Evolutionary conservation across 495 filamentous ascomycete genomes (phyloP).

Genomic region (Stereocaulon alpinum): DNA sequence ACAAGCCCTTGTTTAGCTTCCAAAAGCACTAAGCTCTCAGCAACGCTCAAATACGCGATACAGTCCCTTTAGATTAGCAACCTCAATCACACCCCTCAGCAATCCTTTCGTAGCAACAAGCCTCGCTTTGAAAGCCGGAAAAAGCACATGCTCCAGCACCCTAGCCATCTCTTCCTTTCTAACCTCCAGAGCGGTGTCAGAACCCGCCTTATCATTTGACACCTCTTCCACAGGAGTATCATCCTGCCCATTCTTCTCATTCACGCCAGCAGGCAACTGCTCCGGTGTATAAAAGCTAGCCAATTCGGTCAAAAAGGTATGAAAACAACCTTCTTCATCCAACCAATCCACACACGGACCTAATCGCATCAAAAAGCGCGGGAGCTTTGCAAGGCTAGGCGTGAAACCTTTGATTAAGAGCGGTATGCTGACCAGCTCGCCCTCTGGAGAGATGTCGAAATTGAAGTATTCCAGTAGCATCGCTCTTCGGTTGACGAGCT

Average conservation of each 20-base stretch:
- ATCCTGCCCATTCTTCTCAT: constrained; percentile 9
- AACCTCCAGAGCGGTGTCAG: constrained; percentile 42
- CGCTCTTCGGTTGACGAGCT: constrained; percentile 62
- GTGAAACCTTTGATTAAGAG: constrained; percentile 82
- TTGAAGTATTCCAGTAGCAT: constrained; percentile 94
- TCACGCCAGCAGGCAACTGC: constrained; percentile 47
- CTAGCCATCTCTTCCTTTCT: constrained; percentile 55
- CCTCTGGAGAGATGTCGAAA: constrained; percentile 67
- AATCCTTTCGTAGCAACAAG: constrained; percentile 75
- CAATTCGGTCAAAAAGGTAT: constrained; percentile 75
- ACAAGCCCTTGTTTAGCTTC: background rate
- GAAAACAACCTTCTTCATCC: constrained; percentile 77
- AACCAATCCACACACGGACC: constrained; percentile 86
- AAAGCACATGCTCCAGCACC: constrained; percentile 74
- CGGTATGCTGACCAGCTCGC: constrained; percentile 68
- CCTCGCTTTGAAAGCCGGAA: constrained; percentile 75
- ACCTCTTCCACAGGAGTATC: constrained; percentile 6
- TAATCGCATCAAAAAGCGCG: constrained; percentile 75
- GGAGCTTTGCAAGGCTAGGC: constrained; percentile 75
- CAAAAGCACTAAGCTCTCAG: constrained; percentile 31
- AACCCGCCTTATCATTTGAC: constrained; percentile 18
- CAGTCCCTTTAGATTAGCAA: constrained; percentile 87
- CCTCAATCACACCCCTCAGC: constrained; percentile 72
- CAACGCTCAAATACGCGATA: constrained; percentile 98
- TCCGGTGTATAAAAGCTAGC: constrained; percentile 89